A percentile compares a stretch with the other conserved stretches of the same genome.
phyloP scores from a whole-genome alignment of 2,329 filamentous ascomycete species.

The Apiospora sp. region DNA sequence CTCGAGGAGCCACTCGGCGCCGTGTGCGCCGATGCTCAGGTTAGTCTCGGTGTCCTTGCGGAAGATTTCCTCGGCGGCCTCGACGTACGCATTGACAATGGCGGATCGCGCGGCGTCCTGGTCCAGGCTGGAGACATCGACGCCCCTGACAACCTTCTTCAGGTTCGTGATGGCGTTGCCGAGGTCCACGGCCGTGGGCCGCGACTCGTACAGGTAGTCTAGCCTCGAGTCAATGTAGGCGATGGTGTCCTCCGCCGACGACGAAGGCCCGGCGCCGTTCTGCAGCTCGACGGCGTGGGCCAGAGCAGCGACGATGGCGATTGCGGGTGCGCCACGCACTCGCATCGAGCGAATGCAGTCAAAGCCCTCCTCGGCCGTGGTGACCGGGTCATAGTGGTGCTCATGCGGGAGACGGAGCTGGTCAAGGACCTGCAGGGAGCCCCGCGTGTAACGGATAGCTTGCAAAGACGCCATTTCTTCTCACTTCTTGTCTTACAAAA shows the following conservation, averaged over 20 bases:
- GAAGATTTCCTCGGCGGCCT: constrained; percentile 85
- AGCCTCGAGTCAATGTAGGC: constrained; percentile 78
- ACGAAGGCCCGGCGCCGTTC: constrained; percentile 57
- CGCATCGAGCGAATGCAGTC: constrained; percentile 84
- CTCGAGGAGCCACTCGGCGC: constrained; percentile 81
- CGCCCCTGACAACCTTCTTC: constrained; percentile 66
- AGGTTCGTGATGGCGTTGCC: constrained; percentile 88
- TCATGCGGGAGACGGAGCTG: constrained; percentile 85
- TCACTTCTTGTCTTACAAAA: not conserved
- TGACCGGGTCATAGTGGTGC: constrained; percentile 78
- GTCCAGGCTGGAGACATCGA: constrained; percentile 48
- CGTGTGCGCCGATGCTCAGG: constrained; percentile 81
- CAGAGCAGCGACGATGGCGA: constrained; percentile 95
- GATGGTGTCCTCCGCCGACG: constrained; percentile 64
- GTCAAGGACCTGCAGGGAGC: constrained; percentile 79
- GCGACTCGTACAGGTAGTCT: constrained; percentile 85
- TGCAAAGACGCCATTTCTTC: constrained; percentile 67
- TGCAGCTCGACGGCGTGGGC: constrained; percentile 86
- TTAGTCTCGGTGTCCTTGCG: constrained; percentile 89
- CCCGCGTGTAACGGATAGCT: constrained; percentile 79
- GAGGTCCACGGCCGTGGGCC: constrained; percentile 94
- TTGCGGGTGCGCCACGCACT: constrained; percentile 86
- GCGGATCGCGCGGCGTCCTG: constrained; percentile 54
- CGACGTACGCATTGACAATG: constrained; percentile 76
- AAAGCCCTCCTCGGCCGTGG: constrained; percentile 77